Base-by-base conservation (phyloP, 495 filamentous ascomycete species). In the Immersiella caudata region DNA sequence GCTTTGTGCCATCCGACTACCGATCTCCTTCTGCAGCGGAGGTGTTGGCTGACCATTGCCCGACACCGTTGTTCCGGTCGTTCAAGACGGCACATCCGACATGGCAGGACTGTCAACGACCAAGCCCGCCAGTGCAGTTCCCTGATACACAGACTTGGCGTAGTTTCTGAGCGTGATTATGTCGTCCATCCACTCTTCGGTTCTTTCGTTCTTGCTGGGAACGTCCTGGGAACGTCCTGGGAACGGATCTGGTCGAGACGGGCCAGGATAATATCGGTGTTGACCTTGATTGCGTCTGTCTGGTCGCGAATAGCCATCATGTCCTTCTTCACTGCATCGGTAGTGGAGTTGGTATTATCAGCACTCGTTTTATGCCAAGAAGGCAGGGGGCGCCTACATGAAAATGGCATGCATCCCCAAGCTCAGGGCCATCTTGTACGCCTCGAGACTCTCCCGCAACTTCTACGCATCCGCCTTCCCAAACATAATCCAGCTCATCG, bases 391-490 rank as follows among this genome's bases (percentile, higher is more conserved):
- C 16, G 11, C 40, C 2, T 12, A 46, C 40, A 55, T 55, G 24
- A n/a, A 25, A 6, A 55, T 55, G 2, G n/a, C 52, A 11, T 55
- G 52, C 8, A 55, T 55, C 12, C 52, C 52, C 14, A 55, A 22
- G n/a, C 20, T 26, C 52, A 55, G 24, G 1, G 24, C 52, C 14
- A 22, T 55, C 52, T 55, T 55, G 20, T 55, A 55, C 4, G 16
- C 52, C 24, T n/a, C 20, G 20, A 55, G 52, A 22, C 52, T 55
- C 52, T 55, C 52, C 52, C 52, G 14, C 52, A 55, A 14, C 52
- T 22, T 55, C 52, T 55, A n/a, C 52, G 22, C 24, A 55, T 55
- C 52, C 52, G 52, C 6, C 24, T 55, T 11, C 12, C 52, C 52
- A 55, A 55, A 55, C 52, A 55, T 55, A 2, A 22, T 2, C 52